A percentile compares a stretch with the other conserved stretches of the same genome.
Evolutionary conservation across 495 filamentous ascomycete species (phyloP).

Genomic region (Cercophora samala): DNA sequence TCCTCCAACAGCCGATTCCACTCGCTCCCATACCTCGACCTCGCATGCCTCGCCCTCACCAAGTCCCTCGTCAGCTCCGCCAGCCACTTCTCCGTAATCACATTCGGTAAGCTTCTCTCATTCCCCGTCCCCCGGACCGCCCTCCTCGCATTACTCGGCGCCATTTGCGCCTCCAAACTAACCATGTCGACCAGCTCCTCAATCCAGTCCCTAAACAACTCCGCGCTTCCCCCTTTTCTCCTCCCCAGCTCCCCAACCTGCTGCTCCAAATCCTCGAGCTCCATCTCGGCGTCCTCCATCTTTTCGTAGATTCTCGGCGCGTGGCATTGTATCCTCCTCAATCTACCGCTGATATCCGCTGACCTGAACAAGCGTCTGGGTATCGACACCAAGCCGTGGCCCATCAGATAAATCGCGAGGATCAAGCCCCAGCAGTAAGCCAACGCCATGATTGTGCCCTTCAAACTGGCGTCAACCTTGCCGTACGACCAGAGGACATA

Average conservation of each 20-base stretch:
- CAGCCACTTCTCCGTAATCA: conserved; percentile 90
- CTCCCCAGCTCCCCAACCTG: conserved; percentile 74
- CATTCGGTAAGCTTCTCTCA: conserved; percentile 56
- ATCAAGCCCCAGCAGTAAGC: conserved; percentile 91
- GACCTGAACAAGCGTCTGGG: conserved; percentile 75
- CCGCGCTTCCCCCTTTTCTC: conserved; percentile 78
- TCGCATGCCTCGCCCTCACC: conserved; percentile 74
- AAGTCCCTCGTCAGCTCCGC: conserved; percentile 83
- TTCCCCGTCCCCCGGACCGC: conserved; percentile 38
- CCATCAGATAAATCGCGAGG: conserved; percentile 94
- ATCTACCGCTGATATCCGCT: conserved; percentile 64
- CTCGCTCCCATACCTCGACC: conserved; percentile 74
- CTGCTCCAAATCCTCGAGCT: conserved; percentile 74
- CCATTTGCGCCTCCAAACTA: conserved; percentile 50
- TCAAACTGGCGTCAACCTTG: conserved; percentile 54
- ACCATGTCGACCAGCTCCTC: conserved; percentile 78
- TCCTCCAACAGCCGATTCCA: conserved; percentile 77
- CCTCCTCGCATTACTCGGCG: not conserved
- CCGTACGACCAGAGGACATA: conserved; percentile 82
- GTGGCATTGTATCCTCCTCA: conserved; percentile 70
- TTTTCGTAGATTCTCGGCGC: conserved; percentile 83
- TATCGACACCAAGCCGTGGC: conserved; percentile 89
- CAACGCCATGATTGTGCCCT: conserved; percentile 83
- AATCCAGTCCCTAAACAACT: conserved; percentile 88
- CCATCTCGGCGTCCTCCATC: conserved; percentile 77